Evolutionary conservation across 176 grass and related monocot genomes (phyloP).

Genomic region (Rhipidocladum racemiflorum): DNA sequence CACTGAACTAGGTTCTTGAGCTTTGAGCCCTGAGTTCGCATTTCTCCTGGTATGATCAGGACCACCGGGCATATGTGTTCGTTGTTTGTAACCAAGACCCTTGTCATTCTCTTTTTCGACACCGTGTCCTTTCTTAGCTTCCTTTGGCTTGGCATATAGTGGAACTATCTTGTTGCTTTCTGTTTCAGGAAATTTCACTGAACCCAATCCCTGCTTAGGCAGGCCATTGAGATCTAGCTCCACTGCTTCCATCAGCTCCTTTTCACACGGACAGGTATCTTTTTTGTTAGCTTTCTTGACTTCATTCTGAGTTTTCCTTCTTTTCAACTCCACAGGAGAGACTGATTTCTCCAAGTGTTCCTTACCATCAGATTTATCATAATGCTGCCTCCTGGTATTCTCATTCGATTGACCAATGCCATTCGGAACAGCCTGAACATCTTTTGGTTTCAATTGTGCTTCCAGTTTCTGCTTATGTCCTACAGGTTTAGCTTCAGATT

Average conservation of each 20-base stretch:
- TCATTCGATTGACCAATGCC: slow-evolving; percentile 3
- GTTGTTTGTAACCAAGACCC: slow-evolving; percentile 4
- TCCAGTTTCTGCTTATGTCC: slow-evolving; percentile 23
- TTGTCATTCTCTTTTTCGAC: slow-evolving; percentile 51
- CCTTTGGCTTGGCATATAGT: slow-evolving; percentile 28
- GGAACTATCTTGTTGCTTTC: slow-evolving; percentile 29
- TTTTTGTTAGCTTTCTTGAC: slow-evolving; percentile 34
- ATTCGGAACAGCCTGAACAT: slow-evolving; percentile 47
- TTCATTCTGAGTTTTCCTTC: slow-evolving; percentile 38
- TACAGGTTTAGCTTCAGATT: slow-evolving; percentile 15
- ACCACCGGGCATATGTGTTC: slow-evolving; percentile 17
- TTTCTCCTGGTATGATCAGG: slow-evolving; percentile 22
- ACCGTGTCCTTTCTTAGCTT: slow-evolving; percentile 12
- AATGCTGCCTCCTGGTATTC: slow-evolving; percentile 19
- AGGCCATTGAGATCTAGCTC: slow-evolving; percentile 52
- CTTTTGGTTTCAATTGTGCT: slow-evolving; percentile 33
- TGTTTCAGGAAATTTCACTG: slow-evolving; percentile 31
- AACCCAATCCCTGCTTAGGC: slow-evolving; percentile 42
- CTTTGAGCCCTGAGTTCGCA: slow-evolving; percentile 31
- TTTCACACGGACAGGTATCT: neutral
- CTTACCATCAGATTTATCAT: slow-evolving; percentile 31
- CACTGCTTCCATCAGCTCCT: slow-evolving; percentile 42
- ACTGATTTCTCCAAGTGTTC: slow-evolving; percentile 30
- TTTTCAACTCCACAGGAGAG: slow-evolving; percentile 26
- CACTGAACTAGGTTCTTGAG: slow-evolving; percentile 31